Evolutionary conservation across 1,284 basidiomycete species (phyloP), one percentile per base, ranked within the genome.

Genomic region (Malassezia sympodialis): DNA sequence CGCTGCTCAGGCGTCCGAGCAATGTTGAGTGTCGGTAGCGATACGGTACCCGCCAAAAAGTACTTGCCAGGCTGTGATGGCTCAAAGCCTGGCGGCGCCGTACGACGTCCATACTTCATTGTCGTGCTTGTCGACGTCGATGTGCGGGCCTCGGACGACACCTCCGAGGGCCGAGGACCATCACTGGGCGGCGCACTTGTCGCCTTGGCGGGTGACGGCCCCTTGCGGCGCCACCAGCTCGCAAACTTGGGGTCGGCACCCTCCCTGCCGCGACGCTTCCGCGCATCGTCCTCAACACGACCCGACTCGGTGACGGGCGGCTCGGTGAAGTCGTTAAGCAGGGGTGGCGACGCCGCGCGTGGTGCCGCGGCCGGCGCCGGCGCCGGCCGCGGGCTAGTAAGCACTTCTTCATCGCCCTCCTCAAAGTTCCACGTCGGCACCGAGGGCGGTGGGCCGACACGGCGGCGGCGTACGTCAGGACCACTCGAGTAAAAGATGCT

Each of bases 1-100:
- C 62, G 61, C 41, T 65, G 62, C 26, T 56, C 56, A 21, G 43
- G 30, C 21, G 61, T 61, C 27, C 62, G 54, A 5, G 62, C 62
- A 15, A 63, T 45, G 41, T 54, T 56, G 12, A 65, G 49, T 14
- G 59, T 61, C 21, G 62, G 62, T 17, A 64, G 52, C 27, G 50
- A 45, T 23, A 48, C 53, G 15, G 54, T 54, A 34, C 49, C 45
- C 0, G 54, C 53, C 17, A 59, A 28, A 32, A 42, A 39, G 49
- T 59, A 57, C 50, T 57, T 57, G 44, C 55, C 55, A n/a, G 55
- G 55, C 42, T 52, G 47, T 37, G 55, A 32, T 27, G 55, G 55
- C 45, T 57, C 55, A 28, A 52, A 51, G 43, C 43, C 44, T 4
- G 54, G 54, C 23, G 49, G 54, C 27, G 31, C 49, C 10, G 35